These are phyloP conservation scores for Loxodes magnus DNA, from an alignment of 73 alveolate species.

Conservation along the genomic window DNA sequence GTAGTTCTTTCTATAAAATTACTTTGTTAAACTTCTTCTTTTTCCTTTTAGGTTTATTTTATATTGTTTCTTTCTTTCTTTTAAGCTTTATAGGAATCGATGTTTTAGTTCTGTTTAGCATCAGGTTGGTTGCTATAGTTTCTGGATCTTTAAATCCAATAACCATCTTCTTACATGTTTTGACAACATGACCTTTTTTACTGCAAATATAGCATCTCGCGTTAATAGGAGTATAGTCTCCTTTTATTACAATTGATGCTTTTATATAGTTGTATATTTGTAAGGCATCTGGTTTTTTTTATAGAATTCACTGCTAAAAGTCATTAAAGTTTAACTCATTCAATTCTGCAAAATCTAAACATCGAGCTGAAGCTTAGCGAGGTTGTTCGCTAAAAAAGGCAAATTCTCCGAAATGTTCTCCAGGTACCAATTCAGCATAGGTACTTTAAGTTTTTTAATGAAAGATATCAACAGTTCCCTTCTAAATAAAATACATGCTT, in stretches of 20 bases:
- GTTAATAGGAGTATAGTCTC: background rate
- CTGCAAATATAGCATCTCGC: constrained; percentile 5
- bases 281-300: constrained; percentile 13
- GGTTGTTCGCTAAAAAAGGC: constrained; percentile 22
- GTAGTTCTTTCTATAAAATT: too few relatives aligned
- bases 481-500: constrained; percentile 43
- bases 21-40: too few relatives aligned
- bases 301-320: background rate
- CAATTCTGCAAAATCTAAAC: constrained; percentile 6
- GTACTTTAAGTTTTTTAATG: constrained; percentile 36
- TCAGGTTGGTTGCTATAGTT: too few relatives aligned
- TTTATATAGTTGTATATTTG: constrained; percentile 2
- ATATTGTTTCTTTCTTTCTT: too few relatives aligned
- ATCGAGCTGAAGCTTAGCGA: constrained; percentile 1
- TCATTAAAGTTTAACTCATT: background rate
- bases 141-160: too few relatives aligned
- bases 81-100: too few relatives aligned
- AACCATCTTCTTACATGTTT: background rate
- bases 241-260: constrained; percentile 4
- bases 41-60: too few relatives aligned
- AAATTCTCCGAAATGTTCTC: constrained; percentile 46
- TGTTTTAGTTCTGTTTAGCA: too few relatives aligned
- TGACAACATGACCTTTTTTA: constrained; percentile 5
- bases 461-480: constrained; percentile 37
- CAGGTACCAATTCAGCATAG: constrained; percentile 28